Percentiles rank a stretch among this genome's conserved stretches.
These are phyloP conservation scores for Neolentinus lepideus DNA, from an alignment of 1,284 basidiomycete species.

Conservation along the genomic window DNA sequence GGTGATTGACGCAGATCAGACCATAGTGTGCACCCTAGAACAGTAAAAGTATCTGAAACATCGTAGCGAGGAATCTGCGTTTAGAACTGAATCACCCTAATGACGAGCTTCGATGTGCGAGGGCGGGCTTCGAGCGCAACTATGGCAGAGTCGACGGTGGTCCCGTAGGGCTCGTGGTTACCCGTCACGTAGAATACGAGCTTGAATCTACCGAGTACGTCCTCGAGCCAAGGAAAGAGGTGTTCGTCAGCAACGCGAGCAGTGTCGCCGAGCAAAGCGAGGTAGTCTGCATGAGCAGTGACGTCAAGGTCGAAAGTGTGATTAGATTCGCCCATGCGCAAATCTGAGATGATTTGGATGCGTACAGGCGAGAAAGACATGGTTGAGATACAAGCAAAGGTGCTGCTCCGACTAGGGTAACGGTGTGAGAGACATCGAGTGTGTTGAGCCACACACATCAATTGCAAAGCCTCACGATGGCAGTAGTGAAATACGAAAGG, in stretches of 20 bases:
- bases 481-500: no score
- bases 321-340: neutral
- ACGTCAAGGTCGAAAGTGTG: constrained; percentile 17
- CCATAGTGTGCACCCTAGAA: constrained; percentile 38
- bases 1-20: constrained; percentile 13
- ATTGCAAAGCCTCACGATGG: no score
- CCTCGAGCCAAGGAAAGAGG: constrained; percentile 26
- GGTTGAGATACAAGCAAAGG: no score
- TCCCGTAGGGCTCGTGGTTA: constrained; percentile 24
- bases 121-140: constrained; percentile 9
- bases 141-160: constrained; percentile 6
- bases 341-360: neutral
- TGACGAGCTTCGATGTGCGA: no score
- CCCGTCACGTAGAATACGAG: constrained; percentile 27
- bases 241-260: constrained; percentile 24
- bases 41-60: constrained; percentile 22
- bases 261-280: constrained; percentile 32
- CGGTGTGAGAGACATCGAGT: no score
- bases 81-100: constrained; percentile 9
- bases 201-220: constrained; percentile 24
- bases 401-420: no score
- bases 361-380: neutral
- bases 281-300: constrained; percentile 20
- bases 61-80: constrained; percentile 29
- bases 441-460: no score